A percentile compares a stretch with the other conserved stretches of the same genome.
phyloP scores from a whole-genome alignment of 2,329 filamentous ascomycete species.

The Penicillium sp. region DNA sequence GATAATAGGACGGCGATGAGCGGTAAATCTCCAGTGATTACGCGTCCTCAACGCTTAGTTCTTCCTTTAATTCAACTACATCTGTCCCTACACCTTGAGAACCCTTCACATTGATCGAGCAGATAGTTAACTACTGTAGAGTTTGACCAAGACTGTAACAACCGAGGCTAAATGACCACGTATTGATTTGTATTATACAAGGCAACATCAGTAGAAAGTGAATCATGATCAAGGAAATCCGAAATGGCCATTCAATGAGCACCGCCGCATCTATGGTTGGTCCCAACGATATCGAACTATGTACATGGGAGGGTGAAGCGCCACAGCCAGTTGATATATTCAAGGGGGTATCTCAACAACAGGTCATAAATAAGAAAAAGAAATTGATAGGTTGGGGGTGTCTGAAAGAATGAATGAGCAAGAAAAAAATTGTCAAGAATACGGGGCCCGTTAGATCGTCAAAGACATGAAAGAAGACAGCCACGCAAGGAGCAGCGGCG shows the following conservation, averaged over 20 bases:
- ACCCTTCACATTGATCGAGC: too few relatives aligned
- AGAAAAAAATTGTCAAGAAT: constrained; percentile 16
- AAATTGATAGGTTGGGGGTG: background rate
- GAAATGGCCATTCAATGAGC: constrained; percentile 14
- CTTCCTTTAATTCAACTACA: background rate
- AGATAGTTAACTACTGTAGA: too few relatives aligned
- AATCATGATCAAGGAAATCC: constrained; percentile 2
- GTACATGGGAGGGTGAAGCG: constrained; percentile 34
- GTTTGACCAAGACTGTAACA: too few relatives aligned
- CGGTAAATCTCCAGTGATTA: background rate
- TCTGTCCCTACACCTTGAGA: background rate
- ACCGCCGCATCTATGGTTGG: constrained; percentile 30
- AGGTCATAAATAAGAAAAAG: constrained; percentile 26
- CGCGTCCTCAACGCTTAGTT: background rate
- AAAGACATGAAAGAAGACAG: constrained; percentile 23
- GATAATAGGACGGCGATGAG: background rate
- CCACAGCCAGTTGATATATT: constrained; percentile 36
- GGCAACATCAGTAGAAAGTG: background rate
- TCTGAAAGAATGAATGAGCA: constrained; percentile 7
- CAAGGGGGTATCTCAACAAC: constrained; percentile 42
- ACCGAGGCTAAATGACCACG: background rate
- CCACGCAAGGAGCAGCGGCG: background rate
- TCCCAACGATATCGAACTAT: constrained; percentile 32
- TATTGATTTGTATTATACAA: background rate
- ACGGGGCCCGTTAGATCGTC: constrained; percentile 26